A percentile compares a stretch with the other conserved stretches of the same genome.
Conservation (phyloP, 352 stramenopile genomes). For the Elongisporangium undulatum region DNA sequence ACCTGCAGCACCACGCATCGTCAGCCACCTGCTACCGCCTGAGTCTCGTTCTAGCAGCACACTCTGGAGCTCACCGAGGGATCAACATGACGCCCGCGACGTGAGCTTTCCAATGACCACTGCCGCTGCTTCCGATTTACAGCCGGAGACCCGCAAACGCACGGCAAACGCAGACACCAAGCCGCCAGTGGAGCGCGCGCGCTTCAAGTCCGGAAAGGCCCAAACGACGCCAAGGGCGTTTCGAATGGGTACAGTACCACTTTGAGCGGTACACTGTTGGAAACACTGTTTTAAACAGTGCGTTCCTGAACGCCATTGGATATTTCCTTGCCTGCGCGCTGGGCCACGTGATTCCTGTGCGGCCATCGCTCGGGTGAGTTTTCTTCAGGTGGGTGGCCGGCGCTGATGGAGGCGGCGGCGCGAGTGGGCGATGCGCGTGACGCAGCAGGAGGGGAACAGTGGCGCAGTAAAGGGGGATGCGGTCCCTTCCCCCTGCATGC, state of each 20-base stretch:
- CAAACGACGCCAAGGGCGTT: neutral
- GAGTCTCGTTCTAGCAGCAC: neutral
- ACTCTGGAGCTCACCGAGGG: neutral
- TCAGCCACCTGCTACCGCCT: neutral
- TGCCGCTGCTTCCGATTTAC: neutral
- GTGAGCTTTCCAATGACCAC: neutral
- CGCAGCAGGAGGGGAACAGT: neutral
- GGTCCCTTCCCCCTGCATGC: too few species aligned
- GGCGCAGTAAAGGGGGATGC: neutral
- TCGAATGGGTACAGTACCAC: constrained; percentile 3
- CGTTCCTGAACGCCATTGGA: constrained; percentile 18
- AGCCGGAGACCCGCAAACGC: neutral
- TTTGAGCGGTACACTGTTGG: constrained; percentile 5
- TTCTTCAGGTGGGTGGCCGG: constrained; percentile 15
- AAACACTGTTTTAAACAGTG: constrained; percentile 4
- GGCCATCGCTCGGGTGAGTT: constrained; percentile 6
- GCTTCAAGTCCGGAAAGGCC: too few species aligned
- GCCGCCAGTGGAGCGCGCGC: too few species aligned
- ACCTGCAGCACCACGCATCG: constrained; percentile 15
- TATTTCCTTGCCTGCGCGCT: constrained; percentile 24
- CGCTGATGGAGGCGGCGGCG: neutral
- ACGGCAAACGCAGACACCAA: neutral
- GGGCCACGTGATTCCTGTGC: constrained; percentile 17
- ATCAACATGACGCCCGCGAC: neutral
- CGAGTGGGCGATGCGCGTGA: constrained; percentile 1